Evolutionary conservation across 2,329 filamentous ascomycete species (phyloP).

Genomic region (Sporothrix inflata): DNA sequence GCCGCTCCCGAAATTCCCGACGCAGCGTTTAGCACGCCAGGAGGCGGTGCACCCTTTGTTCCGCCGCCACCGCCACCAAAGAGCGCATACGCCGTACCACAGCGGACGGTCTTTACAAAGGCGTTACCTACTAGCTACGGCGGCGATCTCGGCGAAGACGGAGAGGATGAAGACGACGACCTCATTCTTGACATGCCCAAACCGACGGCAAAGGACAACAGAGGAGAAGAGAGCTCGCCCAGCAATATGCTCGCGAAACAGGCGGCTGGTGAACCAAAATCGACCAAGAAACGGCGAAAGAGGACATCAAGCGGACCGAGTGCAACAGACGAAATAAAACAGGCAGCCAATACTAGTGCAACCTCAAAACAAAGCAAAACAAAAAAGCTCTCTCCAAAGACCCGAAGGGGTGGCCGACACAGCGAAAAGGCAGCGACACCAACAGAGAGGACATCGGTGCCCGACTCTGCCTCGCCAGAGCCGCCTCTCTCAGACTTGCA

Average conservation of each 20-base stretch:
- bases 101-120: conserved; percentile 15
- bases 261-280: no score
- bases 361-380: not conserved
- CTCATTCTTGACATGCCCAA: conserved; percentile 7
- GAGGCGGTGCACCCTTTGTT: not conserved
- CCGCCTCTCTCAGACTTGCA: not conserved
- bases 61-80: not conserved
- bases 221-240: not conserved
- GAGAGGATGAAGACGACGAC: conserved; percentile 41
- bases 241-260: not conserved
- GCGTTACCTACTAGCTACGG: conserved; percentile 17
- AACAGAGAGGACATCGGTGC: not conserved
- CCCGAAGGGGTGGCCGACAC: not conserved
- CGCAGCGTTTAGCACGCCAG: conserved; percentile 31
- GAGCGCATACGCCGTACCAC: not conserved
- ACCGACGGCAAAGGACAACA: not conserved
- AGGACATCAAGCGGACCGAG: not conserved
- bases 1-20: conserved; percentile 43
- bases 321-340: not conserved
- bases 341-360: not conserved
- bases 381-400: not conserved
- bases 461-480: conserved; percentile 1
- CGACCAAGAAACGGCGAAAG: not conserved
- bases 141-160: conserved; percentile 27
- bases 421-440: not conserved